Evolutionary conservation across 345 rosid species (phyloP).

Genomic region (Melastoma malabathricum): DNA sequence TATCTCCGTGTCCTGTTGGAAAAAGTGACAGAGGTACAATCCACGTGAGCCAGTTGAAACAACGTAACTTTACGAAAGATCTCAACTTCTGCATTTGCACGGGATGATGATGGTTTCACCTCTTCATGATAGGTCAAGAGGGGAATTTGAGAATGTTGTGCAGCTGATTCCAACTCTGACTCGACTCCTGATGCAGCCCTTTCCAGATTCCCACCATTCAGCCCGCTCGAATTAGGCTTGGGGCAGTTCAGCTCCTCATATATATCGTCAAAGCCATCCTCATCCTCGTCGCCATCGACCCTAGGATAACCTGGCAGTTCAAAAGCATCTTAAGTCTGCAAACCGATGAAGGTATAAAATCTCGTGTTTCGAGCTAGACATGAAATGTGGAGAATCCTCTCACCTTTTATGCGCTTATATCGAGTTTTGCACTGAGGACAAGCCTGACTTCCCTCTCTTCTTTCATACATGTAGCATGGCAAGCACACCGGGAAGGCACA

Average conservation of each 20-base stretch:
- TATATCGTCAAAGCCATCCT: constrained; percentile 89
- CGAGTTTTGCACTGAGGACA: constrained; percentile 97
- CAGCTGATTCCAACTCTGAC: constrained; percentile 59
- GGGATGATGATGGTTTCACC: constrained; percentile 20
- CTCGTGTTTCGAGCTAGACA: constrained; percentile 25
- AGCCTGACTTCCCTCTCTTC: constrained; percentile 91
- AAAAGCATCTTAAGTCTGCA: no score
- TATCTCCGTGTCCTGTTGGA: constrained; percentile 61
- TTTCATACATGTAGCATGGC: constrained; percentile 88
- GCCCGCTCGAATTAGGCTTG: no score
- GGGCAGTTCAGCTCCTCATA: constrained; percentile 28
- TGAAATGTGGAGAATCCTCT: constrained; percentile 6
- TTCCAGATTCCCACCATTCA: constrained; percentile 11
- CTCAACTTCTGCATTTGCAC: no score
- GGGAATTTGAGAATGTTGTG: constrained; percentile 57
- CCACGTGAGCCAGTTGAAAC: neutral
- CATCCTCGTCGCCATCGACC: constrained; percentile 94
- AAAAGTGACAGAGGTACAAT: constrained; percentile 3
- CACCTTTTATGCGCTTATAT: constrained; percentile 82
- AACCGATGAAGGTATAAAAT: neutral
- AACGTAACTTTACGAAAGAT: neutral
- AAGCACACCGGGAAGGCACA: constrained; percentile 98
- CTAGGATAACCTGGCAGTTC: constrained; percentile 65
- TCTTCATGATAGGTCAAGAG: constrained; percentile 85
- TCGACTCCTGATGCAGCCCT: constrained; percentile 20